These are phyloP conservation scores for Malus orientalis DNA, from an alignment of 306 rosid genomes.

Conservation along the genomic window DNA sequence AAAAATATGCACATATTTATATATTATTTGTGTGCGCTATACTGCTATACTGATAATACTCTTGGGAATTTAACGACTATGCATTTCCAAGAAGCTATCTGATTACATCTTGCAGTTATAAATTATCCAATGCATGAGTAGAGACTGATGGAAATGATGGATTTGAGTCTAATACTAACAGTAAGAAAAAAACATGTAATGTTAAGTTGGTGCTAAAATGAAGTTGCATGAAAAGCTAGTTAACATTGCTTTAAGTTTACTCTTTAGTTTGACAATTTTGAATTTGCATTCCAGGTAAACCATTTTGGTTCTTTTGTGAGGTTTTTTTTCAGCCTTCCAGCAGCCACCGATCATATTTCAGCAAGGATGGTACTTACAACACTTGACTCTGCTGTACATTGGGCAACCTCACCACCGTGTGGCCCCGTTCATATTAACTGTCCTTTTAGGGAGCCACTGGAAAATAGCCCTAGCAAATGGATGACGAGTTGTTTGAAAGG, in stretches of 20 bases:
- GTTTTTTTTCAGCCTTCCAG: conserved; percentile 86
- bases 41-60: not conserved
- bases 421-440: conserved; percentile 96
- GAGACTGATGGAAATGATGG: not conserved
- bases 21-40: not conserved
- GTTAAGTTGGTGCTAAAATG: not conserved
- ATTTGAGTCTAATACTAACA: not conserved
- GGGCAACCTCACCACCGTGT: conserved; percentile 71
- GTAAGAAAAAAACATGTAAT: not conserved
- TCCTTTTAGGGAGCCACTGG: conserved; percentile 88
- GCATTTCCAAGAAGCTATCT: not conserved
- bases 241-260: not conserved
- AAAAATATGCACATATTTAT: not conserved
- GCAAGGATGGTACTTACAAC: conserved; percentile 88
- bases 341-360: conserved; percentile 67
- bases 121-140: not conserved
- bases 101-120: not conserved
- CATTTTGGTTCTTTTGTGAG: conserved; percentile 95
- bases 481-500: conserved; percentile 63
- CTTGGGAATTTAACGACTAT: not conserved
- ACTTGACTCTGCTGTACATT: conserved; percentile 75
- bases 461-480: conserved; percentile 65
- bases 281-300: conserved; percentile 51
- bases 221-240: conserved; percentile 7
- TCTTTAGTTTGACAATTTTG: not conserved